Evolutionary conservation across 1,284 basidiomycete genomes (phyloP).

Genomic region (Anthracocystis walkeri): DNA sequence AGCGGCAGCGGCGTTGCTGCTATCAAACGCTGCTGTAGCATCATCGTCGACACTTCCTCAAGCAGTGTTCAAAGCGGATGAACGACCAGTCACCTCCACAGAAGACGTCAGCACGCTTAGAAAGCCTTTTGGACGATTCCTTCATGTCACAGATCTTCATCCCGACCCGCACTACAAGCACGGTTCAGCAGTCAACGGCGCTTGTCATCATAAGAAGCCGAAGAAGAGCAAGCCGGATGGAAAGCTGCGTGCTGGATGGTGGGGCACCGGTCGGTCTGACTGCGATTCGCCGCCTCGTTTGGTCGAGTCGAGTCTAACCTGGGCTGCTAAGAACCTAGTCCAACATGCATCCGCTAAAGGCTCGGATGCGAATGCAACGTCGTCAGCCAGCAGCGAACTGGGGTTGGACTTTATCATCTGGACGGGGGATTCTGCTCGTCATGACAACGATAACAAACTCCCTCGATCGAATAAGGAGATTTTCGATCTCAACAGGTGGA

Average conservation of each 20-base stretch:
- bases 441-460: slow-evolving; percentile 84
- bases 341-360: not conserved
- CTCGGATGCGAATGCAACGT: not conserved
- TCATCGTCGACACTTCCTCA: slow-evolving; percentile 11
- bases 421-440: slow-evolving; percentile 93
- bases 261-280: slow-evolving; percentile 74
- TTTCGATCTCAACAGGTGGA: slow-evolving; percentile 78
- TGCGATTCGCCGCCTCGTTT: slow-evolving; percentile 86
- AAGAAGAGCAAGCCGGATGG: slow-evolving; percentile 56
- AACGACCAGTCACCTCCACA: not conserved
- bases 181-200: slow-evolving; percentile 69
- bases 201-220: slow-evolving; percentile 57
- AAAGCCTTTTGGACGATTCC: slow-evolving; percentile 76
- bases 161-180: slow-evolving; percentile 78
- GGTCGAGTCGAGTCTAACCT: slow-evolving; percentile 84
- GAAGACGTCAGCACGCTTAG: slow-evolving; percentile 2
- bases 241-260: slow-evolving; percentile 65
- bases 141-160: slow-evolving; percentile 84
- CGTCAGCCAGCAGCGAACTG: not conserved
- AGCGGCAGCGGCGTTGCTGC: slow-evolving; percentile 18
- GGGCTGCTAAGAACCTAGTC: slow-evolving; percentile 77
- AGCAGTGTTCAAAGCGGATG: slow-evolving; percentile 19
- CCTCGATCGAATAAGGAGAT: slow-evolving; percentile 87
- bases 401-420: slow-evolving; percentile 84
- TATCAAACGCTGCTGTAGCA: slow-evolving; percentile 7